A percentile compares a stretch with the other conserved stretches of the same genome.
Evolutionary conservation across 768 basidiomycete species (phyloP).

Genomic region (Hemileccinum impolitum): DNA sequence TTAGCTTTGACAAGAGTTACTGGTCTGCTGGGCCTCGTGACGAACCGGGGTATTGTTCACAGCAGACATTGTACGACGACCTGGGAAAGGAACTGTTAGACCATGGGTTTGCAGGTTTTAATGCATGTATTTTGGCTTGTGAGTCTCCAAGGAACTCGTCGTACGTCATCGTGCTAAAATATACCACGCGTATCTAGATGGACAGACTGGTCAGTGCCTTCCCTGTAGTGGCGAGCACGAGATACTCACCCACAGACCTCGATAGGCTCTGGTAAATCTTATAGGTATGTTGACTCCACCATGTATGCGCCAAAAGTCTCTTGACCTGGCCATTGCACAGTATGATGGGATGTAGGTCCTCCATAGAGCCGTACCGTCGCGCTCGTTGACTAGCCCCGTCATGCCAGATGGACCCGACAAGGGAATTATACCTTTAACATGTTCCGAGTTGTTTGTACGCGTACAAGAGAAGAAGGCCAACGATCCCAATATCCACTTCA

Average conservation of each 20-base stretch:
- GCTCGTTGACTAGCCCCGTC: slow-evolving; percentile 5
- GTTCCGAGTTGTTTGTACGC: slow-evolving; percentile 86
- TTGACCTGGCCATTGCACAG: slow-evolving; percentile 36
- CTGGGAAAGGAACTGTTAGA: slow-evolving; percentile 91
- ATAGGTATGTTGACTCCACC: slow-evolving; percentile 57
- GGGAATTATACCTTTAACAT: slow-evolving; percentile 96
- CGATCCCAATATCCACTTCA: slow-evolving; percentile 73
- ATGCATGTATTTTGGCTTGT: slow-evolving; percentile 99
- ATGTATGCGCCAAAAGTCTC: background rate
- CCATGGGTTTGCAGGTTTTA: slow-evolving; percentile 94
- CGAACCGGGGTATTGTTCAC: slow-evolving; percentile 88
- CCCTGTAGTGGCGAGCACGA: background rate
- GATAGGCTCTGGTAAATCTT: slow-evolving; percentile 86
- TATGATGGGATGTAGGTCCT: slow-evolving; percentile 91
- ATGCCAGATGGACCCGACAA: slow-evolving; percentile 87
- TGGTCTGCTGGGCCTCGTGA: slow-evolving; percentile 92
- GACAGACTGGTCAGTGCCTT: slow-evolving; percentile 73
- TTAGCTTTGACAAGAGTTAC: slow-evolving; percentile 97
- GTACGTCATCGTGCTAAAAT: slow-evolving; percentile 2
- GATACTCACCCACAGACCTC: slow-evolving; percentile 4
- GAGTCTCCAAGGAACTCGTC: too few species aligned
- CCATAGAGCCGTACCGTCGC: slow-evolving; percentile 1
- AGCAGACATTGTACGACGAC: slow-evolving; percentile 93
- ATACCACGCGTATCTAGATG: slow-evolving; percentile 39
- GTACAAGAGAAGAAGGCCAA: slow-evolving; percentile 59